Base-by-base conservation (phyloP, 257 asterid genomes). In the Nicotiana benthamiana region DNA sequence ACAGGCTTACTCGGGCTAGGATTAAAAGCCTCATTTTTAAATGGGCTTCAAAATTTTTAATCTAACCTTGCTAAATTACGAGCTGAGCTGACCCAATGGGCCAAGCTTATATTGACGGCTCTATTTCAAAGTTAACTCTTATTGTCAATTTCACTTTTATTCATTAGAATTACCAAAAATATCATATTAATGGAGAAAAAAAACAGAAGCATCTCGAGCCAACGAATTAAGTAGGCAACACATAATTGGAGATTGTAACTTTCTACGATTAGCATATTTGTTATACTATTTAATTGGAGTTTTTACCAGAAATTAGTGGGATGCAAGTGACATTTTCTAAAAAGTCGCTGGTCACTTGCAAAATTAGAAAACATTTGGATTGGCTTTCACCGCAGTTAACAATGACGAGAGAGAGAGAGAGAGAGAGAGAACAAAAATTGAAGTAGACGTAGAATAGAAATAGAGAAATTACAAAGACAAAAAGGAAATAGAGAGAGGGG, bases 341-440 rank as follows among this genome's bases (percentile, higher is more conserved):
- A 79, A 79, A 79, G 48, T 40, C 3, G 43, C 27, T 40, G 82
- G 75, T 65, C 60, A 79, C 4, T 13, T 54, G 15, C 61, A 40
- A 40, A 78, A 60, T 57, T 34, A 60, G 70, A 9, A 28, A 70
- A 52, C 17, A 52, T 7, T 48, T 27, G 78, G 67, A 52, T 81
- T 56, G 79, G 80, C 83, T 72, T 81, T 52, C 80, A 81, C 75
- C 80, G 75, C 82, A 82, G 40, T 81, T 81, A 81, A 81, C 83
- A 57, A 72, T 60, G 75, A 43, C 27, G 75, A 57, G 77, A 80
- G 36, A 66, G 60, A 28, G 30, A 28, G 30, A 28, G 32, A 28
- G 36, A 63, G 3, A 77, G 46, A 32, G 22, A 9, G 28, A 51
- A 64, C 4, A 61, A 61, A 15, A 48, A 17, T 36, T 24, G 61